Evolutionary conservation across 129 eudicot genomes (phyloP), one percentile per base, ranked within the genome.

Genomic region (Flaveria trinervia): DNA sequence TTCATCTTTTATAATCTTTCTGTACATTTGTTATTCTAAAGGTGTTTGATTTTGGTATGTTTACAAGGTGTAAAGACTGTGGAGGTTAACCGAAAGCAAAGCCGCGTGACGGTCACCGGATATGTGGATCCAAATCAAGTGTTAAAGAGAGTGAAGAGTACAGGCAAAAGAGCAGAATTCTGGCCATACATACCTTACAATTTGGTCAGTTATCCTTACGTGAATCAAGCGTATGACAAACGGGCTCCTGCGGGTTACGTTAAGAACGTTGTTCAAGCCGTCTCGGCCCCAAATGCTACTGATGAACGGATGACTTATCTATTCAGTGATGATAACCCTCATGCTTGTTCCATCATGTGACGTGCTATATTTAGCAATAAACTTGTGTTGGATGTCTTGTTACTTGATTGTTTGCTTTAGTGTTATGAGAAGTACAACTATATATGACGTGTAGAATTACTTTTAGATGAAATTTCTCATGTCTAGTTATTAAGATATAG

Each of bases 261-360:
- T 10, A 83, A 69, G 77, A 90, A 90, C 59, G 95, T 92, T 62
- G 74, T 70, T 9, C 92, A 90, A 62, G 88, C 89, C 2, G 82
- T 78, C 20, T 81, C 92, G 36, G 84, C 89, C 22, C 79, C 85
- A 10, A 87, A 82, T 79, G 80, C 88, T 8, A 77, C 89, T 2
- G 96, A 86, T 36, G 98, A 93, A 17, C 75, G 25, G 17, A 67
- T 93, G 36, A 70, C 92, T 7, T 57, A 83, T 79, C 71, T 93
- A 49, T 93, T 93, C 72, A 93, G 90, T 48, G 98, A 93, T 60
- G 98, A 93, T 76, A 93, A 93, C 28, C 90, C 93, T 15, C 85
- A 93, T 72, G 96, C 98, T 65, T 93, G 98, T 86, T 83, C 92
- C 79, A 86, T 93, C 54, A 93, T 93, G 98, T 93, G 84, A 92